Base-by-base conservation (phyloP, 2,329 filamentous ascomycete genomes). In the Neopestalotiopsis sp. region DNA sequence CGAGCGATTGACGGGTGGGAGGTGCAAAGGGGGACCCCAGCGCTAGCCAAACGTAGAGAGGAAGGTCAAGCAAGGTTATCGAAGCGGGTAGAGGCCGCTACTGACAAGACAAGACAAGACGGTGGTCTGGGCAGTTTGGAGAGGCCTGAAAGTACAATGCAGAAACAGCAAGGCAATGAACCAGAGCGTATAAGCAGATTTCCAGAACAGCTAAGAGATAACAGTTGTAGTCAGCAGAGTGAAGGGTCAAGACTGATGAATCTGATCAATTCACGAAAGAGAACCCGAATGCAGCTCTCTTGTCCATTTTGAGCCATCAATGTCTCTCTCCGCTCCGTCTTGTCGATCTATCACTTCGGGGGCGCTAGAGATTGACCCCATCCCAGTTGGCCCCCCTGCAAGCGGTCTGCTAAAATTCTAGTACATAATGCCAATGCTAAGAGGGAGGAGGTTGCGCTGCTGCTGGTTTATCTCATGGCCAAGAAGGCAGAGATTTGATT, bases 281-380 rank as follows among this genome's bases (percentile, higher is more conserved):
- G 4, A 7, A 52, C 45, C 20, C 14, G 9, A n/a, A 52, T 52
- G 45, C 45, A 52, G 45, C 20, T 52, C 45, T 52, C n/a, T 52
- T 52, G 45, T 20, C 45, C 45, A 24, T 52, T 52, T 52, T 52
- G 17, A 17, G 45, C 45, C 45, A 52, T 60, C 57, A 34, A 34
- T 60, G 57, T 60, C 28, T 60, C 57, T 60, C 57, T 60, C 57
- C 57, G 57, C 57, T 60, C 57, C 57, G 32, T 20, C 32, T 60
- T 30, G 32, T 60, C 57, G 24, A 60, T 34, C 32, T 30, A 30
- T 30, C 32, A 60, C 28, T 30, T 30, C 14, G 28, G 32, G 12
- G 32, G 24, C 57, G 28, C 57, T 60, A 52, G 45, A 52, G 45
- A 52, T 20, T n/a, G 45, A 20, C n/a, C 45, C 45, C 45, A 20